phyloP scores from a whole-genome alignment of 176 grass and related monocot species.

The Cenchrus fungigraminus region DNA sequence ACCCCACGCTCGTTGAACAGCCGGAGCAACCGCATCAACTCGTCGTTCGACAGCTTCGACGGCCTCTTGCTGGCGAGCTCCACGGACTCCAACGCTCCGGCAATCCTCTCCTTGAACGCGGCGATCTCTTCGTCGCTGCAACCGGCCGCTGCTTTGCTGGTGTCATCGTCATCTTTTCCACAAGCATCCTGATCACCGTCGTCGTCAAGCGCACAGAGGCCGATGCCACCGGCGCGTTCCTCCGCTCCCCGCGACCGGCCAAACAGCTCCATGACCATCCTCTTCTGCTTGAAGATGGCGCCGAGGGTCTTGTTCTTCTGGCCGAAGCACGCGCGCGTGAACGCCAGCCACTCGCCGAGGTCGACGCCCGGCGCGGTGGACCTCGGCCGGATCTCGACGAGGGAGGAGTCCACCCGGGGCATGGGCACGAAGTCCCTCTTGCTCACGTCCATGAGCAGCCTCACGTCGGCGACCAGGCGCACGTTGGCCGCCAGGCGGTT shows the following conservation, averaged over 20 bases:
- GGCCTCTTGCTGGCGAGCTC: conserved; percentile 66
- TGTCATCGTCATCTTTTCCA: neutral
- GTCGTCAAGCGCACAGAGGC: neutral
- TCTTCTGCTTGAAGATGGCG: conserved; percentile 95
- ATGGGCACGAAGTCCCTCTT: conserved; percentile 81
- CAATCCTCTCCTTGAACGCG: conserved; percentile 63
- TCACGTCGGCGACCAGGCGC: conserved; percentile 52
- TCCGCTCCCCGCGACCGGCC: conserved; percentile 29
- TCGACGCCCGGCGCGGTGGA: conserved; percentile 16
- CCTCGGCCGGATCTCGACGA: conserved; percentile 69
- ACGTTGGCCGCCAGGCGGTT: conserved; percentile 85
- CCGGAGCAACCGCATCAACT: conserved; percentile 62
- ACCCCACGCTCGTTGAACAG: conserved; percentile 73
- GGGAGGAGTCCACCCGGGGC: conserved; percentile 85
- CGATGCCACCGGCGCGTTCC: neutral
- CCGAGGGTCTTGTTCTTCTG: conserved; percentile 95
- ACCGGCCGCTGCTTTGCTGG: neutral
- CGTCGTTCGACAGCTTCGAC: conserved; percentile 75
- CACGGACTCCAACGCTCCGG: conserved; percentile 46
- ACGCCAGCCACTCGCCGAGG: conserved; percentile 78
- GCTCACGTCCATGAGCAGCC: conserved; percentile 73
- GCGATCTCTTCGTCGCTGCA: conserved; percentile 39
- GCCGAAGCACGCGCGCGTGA: conserved; percentile 71
- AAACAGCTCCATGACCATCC: conserved; percentile 64
- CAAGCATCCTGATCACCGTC: neutral